Evolutionary conservation across 371 early-diverging fungal species (phyloP).

Genomic region (Mortierella sp.): DNA sequence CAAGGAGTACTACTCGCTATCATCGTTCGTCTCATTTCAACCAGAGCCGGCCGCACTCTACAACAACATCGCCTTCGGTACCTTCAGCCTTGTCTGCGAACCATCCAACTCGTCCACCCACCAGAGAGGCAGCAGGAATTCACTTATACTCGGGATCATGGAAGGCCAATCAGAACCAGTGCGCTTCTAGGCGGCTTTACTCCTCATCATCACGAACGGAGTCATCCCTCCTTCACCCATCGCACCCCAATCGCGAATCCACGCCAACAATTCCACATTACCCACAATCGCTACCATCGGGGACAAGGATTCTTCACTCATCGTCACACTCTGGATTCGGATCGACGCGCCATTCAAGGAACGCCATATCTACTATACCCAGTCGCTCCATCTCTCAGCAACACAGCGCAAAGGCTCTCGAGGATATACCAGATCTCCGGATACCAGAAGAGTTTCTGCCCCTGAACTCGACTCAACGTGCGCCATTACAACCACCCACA

Average conservation of each 20-base stretch:
- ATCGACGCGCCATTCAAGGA: neutral
- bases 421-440: constrained; percentile 35
- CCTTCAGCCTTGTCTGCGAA: neutral
- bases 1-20: neutral
- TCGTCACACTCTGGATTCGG: constrained; percentile 1
- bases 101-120: neutral
- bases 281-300: neutral
- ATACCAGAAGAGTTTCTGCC: constrained; percentile 39
- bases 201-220: neutral
- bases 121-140: neutral
- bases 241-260: neutral
- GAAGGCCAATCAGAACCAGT: neutral
- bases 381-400: constrained; percentile 33
- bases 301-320: neutral
- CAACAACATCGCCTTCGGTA: neutral
- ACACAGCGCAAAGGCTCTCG: constrained; percentile 21
- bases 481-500: constrained; percentile 7
- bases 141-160: neutral
- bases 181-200: neutral
- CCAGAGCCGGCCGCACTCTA: neutral
- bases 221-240: neutral
- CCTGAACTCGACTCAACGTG: constrained; percentile 12
- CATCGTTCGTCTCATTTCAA: neutral
- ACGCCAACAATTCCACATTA: neutral
- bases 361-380: constrained; percentile 22